Conservation (phyloP, 2,329 filamentous ascomycete species). For the Fusarium citri region DNA sequence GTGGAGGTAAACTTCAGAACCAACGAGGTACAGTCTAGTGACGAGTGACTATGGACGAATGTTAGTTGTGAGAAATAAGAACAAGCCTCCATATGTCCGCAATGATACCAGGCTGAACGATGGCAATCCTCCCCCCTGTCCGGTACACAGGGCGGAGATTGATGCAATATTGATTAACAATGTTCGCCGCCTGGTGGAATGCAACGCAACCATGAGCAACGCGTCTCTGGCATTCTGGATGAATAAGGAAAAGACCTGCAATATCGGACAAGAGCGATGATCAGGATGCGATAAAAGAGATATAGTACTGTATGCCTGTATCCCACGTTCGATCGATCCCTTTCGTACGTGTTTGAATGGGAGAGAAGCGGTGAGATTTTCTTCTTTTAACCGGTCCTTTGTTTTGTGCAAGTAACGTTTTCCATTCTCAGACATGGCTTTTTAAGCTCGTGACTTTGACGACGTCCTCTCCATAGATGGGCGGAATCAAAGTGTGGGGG, state of each 20-base stretch:
- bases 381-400: not conserved
- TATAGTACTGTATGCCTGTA: not conserved
- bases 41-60: not conserved
- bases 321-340: conserved; percentile 15
- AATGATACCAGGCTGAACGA: conserved; percentile 8
- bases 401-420: not conserved
- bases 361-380: conserved; percentile 35
- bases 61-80: not conserved
- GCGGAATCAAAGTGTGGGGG: conserved; percentile 32
- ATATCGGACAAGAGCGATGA: conserved; percentile 24
- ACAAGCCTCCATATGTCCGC: conserved; percentile 18
- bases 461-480: not conserved
- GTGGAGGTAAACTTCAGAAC: not conserved
- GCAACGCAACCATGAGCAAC: conserved; percentile 17
- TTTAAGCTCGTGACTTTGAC: conserved; percentile 19
- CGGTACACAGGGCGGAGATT: conserved; percentile 11
- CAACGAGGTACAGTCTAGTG: not conserved
- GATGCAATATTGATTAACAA: conserved; percentile 8
- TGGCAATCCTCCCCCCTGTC: conserved; percentile 15
- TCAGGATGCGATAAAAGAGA: conserved; percentile 3
- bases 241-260: conserved; percentile 27
- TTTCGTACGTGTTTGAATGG: not conserved
- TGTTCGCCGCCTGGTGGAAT: conserved; percentile 24
- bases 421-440: conserved; percentile 15
- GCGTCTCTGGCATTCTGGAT: conserved; percentile 16